A percentile compares a stretch with the other conserved stretches of the same genome.
Evolutionary conservation across 31 red algal genomes (phyloP).

Genomic region (Asparagopsis taxiformis): DNA sequence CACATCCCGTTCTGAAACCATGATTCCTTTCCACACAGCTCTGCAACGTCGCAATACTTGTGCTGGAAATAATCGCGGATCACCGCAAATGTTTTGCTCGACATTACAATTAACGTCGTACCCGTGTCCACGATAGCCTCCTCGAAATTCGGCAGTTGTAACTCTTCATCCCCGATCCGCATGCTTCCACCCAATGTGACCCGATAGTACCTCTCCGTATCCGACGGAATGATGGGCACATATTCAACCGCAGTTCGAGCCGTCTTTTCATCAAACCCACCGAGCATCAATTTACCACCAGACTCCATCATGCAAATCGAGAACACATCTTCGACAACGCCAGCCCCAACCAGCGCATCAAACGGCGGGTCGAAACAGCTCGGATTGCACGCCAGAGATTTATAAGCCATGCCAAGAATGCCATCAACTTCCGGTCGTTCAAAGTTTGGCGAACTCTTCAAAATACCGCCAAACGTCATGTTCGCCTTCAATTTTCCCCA

Average conservation of each 20-base stretch:
- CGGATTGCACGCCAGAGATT: constrained; percentile 89
- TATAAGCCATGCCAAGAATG: constrained; percentile 90
- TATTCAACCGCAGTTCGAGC: constrained; percentile 43
- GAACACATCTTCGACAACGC: too few relatives aligned
- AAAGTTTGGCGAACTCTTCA: constrained; percentile 79
- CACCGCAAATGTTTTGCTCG: constrained; percentile 53
- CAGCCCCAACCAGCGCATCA: constrained; percentile 56
- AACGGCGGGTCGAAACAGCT: constrained; percentile 72
- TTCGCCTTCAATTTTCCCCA: constrained; percentile 55
- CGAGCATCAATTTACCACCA: constrained; percentile 85
- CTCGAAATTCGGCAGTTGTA: constrained; percentile 68
- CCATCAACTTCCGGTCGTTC: constrained; percentile 87
- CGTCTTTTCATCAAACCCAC: constrained; percentile 48
- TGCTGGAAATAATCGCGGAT: constrained; percentile 66
- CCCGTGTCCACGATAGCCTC: constrained; percentile 92
- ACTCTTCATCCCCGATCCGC: constrained; percentile 41
- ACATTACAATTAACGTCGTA: constrained; percentile 86
- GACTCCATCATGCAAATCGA: constrained; percentile 78
- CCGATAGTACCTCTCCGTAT: constrained; percentile 63
- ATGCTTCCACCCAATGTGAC: constrained; percentile 66
- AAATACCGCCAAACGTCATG: constrained; percentile 85
- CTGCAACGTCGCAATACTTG: constrained; percentile 74
- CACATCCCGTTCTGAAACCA: constrained; percentile 90
- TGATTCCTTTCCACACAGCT: constrained; percentile 64
- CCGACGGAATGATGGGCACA: constrained; percentile 52